Conservation (phyloP, 108 stramenopile species). For the Cyclotella choctawhatcheeana region DNA sequence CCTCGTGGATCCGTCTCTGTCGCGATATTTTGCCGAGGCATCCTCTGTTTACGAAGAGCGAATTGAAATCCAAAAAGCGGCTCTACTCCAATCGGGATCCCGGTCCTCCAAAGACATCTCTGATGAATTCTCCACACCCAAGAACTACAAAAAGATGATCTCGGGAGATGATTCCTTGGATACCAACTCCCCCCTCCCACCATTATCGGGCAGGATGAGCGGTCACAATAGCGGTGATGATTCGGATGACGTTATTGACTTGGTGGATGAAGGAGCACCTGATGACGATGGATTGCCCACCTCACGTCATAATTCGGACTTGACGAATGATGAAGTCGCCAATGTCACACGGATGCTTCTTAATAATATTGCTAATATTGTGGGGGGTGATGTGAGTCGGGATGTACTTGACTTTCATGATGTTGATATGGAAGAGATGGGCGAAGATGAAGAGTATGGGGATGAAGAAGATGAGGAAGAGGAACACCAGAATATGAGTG, state of each 20-base stretch:
- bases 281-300: constrained; percentile 16
- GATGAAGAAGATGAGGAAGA: constrained; percentile 11
- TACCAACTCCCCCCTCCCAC: not conserved
- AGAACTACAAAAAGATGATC: not conserved
- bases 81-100: constrained; percentile 43
- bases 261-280: not conserved
- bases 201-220: not conserved
- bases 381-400: constrained; percentile 30
- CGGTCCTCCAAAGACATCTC: not conserved
- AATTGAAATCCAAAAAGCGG: constrained; percentile 78
- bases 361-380: constrained; percentile 35
- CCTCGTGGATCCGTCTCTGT: constrained; percentile 51
- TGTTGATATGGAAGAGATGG: constrained; percentile 29
- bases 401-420: constrained; percentile 33
- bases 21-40: constrained; percentile 70
- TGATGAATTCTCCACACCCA: not conserved
- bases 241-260: not conserved
- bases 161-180: not conserved
- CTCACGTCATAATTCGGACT: not conserved
- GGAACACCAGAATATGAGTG: not conserved
- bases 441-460: constrained; percentile 18
- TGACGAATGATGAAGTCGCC: constrained; percentile 8
- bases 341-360: constrained; percentile 15
- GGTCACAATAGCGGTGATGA: not conserved
- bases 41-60: constrained; percentile 74